These are phyloP conservation scores for Calonectria leucothoes DNA, from an alignment of 2,329 filamentous ascomycete species.

Conservation along the genomic window DNA sequence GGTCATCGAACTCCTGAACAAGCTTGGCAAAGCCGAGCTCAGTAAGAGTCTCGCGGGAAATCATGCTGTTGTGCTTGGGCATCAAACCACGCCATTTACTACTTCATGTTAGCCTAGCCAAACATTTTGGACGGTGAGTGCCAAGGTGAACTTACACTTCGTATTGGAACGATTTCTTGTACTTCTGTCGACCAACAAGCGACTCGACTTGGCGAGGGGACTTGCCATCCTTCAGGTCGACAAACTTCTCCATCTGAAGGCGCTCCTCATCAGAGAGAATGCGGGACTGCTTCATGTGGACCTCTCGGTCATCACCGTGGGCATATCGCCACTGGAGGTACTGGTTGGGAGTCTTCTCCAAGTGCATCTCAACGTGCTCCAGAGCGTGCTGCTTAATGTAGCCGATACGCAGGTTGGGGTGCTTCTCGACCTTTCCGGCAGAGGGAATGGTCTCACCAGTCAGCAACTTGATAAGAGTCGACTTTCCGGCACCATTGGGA, in stretches of 20 bases:
- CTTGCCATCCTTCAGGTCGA: conserved; percentile 87
- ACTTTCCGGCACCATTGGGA: conserved; percentile 97
- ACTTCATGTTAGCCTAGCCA: conserved; percentile 40
- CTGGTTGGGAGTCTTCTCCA: conserved; percentile 99
- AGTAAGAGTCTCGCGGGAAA: conserved; percentile 90
- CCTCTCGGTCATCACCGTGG: conserved; percentile 96
- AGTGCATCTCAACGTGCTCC: conserved; percentile 99
- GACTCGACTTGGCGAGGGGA: conserved; percentile 83
- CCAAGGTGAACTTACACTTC: conserved; percentile 75
- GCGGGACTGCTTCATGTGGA: conserved; percentile 97
- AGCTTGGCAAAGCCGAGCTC: conserved; percentile 92
- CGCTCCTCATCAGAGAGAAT: conserved; percentile 86
- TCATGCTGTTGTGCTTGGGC: conserved; percentile 92
- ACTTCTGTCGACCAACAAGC: conserved; percentile 96
- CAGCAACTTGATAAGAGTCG: conserved; percentile 95
- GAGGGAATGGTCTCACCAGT: conserved; percentile 92
- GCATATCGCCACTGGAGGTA: conserved; percentile 99
- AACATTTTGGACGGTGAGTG: not conserved
- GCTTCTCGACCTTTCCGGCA: conserved; percentile 91
- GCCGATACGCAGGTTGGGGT: conserved; percentile 97
- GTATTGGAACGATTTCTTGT: conserved; percentile 99
- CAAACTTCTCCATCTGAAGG: conserved; percentile 89
- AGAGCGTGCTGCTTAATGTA: conserved; percentile 99
- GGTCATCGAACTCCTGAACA: conserved; percentile 97
- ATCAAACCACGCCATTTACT: conserved; percentile 90